These are phyloP conservation scores for Populus ilicifolia DNA, from an alignment of 345 rosid genomes.

Conservation along the genomic window DNA sequence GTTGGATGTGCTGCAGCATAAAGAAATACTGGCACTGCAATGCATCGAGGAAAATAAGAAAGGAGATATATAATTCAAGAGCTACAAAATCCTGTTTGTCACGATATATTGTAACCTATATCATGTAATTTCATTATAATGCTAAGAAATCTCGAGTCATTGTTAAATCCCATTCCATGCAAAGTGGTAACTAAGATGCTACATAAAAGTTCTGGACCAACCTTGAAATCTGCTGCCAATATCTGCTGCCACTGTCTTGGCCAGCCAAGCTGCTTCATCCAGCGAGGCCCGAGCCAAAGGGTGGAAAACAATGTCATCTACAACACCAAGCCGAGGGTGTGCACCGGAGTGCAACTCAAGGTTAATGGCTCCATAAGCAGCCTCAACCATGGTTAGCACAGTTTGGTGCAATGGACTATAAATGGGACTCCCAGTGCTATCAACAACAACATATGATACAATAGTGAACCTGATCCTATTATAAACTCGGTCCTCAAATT, in stretches of 20 bases:
- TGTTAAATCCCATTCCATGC: too few relatives aligned
- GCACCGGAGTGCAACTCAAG: slow-evolving; percentile 53
- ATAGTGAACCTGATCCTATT: slow-evolving; percentile 50
- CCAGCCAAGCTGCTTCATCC: slow-evolving; percentile 63
- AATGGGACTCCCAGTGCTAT: slow-evolving; percentile 38
- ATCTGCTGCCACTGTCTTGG: slow-evolving; percentile 50
- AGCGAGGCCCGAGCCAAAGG: slow-evolving; percentile 50
- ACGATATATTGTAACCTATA: too few relatives aligned
- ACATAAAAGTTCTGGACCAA: background rate
- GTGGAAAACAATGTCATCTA: slow-evolving; percentile 55
- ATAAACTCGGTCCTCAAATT: slow-evolving; percentile 51
- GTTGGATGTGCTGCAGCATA: slow-evolving; percentile 60
- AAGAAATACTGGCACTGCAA: slow-evolving; percentile 55
- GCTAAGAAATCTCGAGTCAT: too few relatives aligned
- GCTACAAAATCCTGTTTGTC: too few relatives aligned
- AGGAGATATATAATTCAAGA: background rate
- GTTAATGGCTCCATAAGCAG: slow-evolving; percentile 43
- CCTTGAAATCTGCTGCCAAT: slow-evolving; percentile 53
- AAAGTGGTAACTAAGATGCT: background rate
- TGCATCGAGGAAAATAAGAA: background rate
- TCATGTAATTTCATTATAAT: too few relatives aligned
- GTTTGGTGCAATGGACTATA: slow-evolving; percentile 56
- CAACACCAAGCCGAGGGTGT: slow-evolving; percentile 59
- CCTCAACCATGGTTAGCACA: slow-evolving; percentile 49
- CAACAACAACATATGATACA: slow-evolving; percentile 47